Base-by-base conservation (phyloP, 2,329 filamentous ascomycete species). In the Sclerotinia nivalis region DNA sequence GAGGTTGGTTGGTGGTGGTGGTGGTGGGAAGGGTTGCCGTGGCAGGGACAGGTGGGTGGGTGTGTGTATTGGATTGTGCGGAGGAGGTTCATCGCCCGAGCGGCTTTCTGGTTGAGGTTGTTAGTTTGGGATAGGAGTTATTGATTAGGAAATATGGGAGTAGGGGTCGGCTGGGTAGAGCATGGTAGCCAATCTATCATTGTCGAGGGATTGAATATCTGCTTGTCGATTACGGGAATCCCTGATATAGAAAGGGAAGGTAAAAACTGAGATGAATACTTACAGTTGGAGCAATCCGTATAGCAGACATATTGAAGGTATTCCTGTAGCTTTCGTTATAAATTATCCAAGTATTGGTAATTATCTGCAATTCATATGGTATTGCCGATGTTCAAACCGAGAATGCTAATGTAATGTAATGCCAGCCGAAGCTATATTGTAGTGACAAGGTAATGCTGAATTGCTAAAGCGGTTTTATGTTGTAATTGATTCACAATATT, bases 51-150 rank as follows among this genome's bases (percentile, higher is more conserved):
- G 67, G 86, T 89, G 8, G 93, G 93, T 70, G 93, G 93, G 79
- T 96, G 95, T 1, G 91, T 91, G 80, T 91, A 96, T 80, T 97
- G 95, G 69, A 99, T 89, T n/a, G 95, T 94, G 68, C 92, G 90
- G 64, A 98, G 89, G 64, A 95, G 85, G 74, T 86, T 92, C 71
- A 89, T 82, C 22, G 92, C 92, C 74, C 89, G 84, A 60, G 86
- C 84, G 43, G 88, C 86, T 74, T 86, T 84, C 88, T 79, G 52
- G 10, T 34, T 52, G 40, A 47, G 10, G 22, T 6, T 67, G 45
- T 75, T 70, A 75, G 68, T 40, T 43, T 43, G 18, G 15, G 40
- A 18, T 20, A 31, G 22, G 54, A 22, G 15, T 13, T 20, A 25
- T 34, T 49, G 64, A n/a, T 65, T 20, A 37, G 1, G 40, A 43